A percentile compares a stretch with the other conserved stretches of the same genome.
These are phyloP conservation scores for Tremellales sp. DNA, from an alignment of 1,284 basidiomycete genomes.

Conservation along the genomic window DNA sequence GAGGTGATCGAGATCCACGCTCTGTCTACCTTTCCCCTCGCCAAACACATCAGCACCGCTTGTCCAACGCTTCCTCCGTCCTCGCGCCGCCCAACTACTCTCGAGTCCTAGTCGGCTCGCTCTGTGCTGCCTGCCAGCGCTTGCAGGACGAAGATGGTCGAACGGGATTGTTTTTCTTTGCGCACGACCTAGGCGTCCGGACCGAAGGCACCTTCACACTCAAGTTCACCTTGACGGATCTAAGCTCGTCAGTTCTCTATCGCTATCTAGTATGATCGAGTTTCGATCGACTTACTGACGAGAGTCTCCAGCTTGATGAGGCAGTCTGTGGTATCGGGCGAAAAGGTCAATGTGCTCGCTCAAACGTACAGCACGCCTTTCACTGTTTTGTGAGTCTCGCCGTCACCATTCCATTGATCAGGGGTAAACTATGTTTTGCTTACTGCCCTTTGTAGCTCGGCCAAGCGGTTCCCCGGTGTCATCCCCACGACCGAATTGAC, in stretches of 20 bases:
- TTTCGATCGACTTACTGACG: slow-evolving; percentile 11
- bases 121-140: slow-evolving; percentile 76
- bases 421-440: neutral
- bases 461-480: slow-evolving; percentile 88
- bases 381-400: slow-evolving; percentile 60
- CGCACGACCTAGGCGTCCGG: slow-evolving; percentile 79
- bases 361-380: slow-evolving; percentile 82
- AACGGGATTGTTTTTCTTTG: slow-evolving; percentile 79
- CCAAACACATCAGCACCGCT: neutral
- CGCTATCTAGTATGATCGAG: too few species aligned
- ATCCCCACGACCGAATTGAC: slow-evolving; percentile 87
- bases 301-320: slow-evolving; percentile 57
- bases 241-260: slow-evolving; percentile 23
- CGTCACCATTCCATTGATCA: neutral
- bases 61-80: neutral
- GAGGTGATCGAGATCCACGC: neutral
- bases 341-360: slow-evolving; percentile 61
- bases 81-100: slow-evolving; percentile 57
- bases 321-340: slow-evolving; percentile 61
- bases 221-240: slow-evolving; percentile 38
- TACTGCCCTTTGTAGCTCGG: slow-evolving; percentile 53
- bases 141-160: slow-evolving; percentile 76
- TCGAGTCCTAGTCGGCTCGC: slow-evolving; percentile 79
- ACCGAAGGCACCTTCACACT: slow-evolving; percentile 63
- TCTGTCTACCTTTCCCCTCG: neutral